Base-by-base conservation (phyloP, 805 yeast species). In the Nakazawaea sp. region DNA sequence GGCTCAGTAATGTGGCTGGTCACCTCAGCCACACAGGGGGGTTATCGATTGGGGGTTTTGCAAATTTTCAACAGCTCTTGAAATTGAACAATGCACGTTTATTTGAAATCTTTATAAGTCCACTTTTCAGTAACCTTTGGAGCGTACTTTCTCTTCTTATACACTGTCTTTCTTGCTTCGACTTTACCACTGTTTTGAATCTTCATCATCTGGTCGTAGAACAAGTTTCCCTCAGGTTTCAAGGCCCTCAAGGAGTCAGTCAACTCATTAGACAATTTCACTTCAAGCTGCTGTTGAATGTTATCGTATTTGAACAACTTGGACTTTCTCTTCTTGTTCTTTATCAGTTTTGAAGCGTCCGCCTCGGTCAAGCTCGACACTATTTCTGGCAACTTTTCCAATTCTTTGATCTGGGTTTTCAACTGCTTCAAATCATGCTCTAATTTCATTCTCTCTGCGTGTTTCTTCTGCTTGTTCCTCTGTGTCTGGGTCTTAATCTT, bases 21-120 rank as follows among this genome's bases (percentile, higher is more conserved):
- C n/a, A n/a, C n/a, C n/a, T n/a, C n/a, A n/a, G n/a, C n/a, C n/a
- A n/a, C n/a, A n/a, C n/a, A n/a, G n/a, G n/a, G n/a, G n/a, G n/a
- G n/a, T n/a, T n/a, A n/a, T n/a, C n/a, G n/a, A n/a, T n/a, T n/a
- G n/a, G n/a, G n/a, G n/a, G n/a, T n/a, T n/a, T n/a, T n/a, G n/a
- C n/a, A n/a, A n/a, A n/a, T n/a, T n/a, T n/a, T n/a, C n/a, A n/a
- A n/a, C n/a, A n/a, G n/a, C n/a, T n/a, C n/a, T n/a, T n/a, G n/a
- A n/a, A n/a, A n/a, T n/a, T n/a, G n/a, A n/a, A n/a, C n/a, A n/a
- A n/a, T n/a, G n/a, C n/a, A 10, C 7, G 19, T 10, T 13, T 66
- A 81, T 61, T 81, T 80, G 53, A 84, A 85, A 61, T 90, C 95
- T 64, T 90, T 90, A 63, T 83, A 85, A 24, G 89, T 73, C 94